These are phyloP conservation scores for Didymellaceae sp. DNA, from an alignment of 2,329 filamentous ascomycete species.

Conservation along the genomic window DNA sequence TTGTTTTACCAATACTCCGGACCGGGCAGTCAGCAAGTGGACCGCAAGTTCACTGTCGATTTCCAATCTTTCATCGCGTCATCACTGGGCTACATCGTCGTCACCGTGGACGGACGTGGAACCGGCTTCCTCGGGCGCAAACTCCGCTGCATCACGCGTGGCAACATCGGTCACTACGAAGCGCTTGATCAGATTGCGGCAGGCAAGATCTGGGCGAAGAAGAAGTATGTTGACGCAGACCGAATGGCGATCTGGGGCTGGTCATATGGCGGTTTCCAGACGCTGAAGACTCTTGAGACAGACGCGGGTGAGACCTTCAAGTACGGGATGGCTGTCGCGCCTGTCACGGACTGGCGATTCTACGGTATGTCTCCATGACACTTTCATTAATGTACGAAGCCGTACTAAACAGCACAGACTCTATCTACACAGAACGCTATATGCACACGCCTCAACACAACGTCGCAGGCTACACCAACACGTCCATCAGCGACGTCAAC, in stretches of 20 bases:
- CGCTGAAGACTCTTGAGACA: conserved; percentile 90
- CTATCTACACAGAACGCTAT: conserved; percentile 93
- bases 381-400: not conserved
- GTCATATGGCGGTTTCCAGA: conserved; percentile 96
- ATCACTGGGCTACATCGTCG: conserved; percentile 86
- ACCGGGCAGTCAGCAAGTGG: conserved; percentile 88
- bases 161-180: conserved; percentile 84
- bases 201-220: conserved; percentile 81
- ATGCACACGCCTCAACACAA: conserved; percentile 95
- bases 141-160: conserved; percentile 80
- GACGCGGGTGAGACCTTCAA: conserved; percentile 90
- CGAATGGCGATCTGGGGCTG: conserved; percentile 97
- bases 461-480: conserved; percentile 73
- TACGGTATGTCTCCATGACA: conserved; percentile 64
- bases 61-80: conserved; percentile 91
- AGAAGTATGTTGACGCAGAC: conserved; percentile 80
- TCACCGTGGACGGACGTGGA: conserved; percentile 91
- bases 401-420: conserved; percentile 59
- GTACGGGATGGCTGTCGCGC: conserved; percentile 97
- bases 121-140: conserved; percentile 89
- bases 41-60: conserved; percentile 80
- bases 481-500: conserved; percentile 75
- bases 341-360: conserved; percentile 97
- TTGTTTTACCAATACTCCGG: conserved; percentile 95
- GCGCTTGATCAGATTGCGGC: conserved; percentile 89